phyloP scores from a whole-genome alignment of 176 grass and related monocot species.

The barley (Hordeum vulgare) region MorexV3_pseudomolecules_assembly NC_058521.1:26174952-26175451 shows the following conservation, averaged over 20 bases:
- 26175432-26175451: constrained; percentile 45
- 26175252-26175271: too few species aligned
- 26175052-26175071: too few species aligned
- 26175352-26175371: neutral
- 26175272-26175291: too few species aligned
- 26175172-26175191: too few species aligned
- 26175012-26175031: neutral
- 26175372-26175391: constrained; percentile 14
- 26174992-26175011: too few species aligned
- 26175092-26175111: neutral
- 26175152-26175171: neutral
- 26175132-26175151: neutral
- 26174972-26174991: neutral
- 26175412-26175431: too few species aligned
- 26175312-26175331: too few species aligned
- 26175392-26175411: constrained; percentile 6
- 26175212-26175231: neutral
- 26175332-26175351: neutral
- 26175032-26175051: neutral
- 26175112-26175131: too few species aligned
- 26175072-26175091: neutral
- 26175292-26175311: neutral
- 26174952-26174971: neutral
- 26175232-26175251: neutral
- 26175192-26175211: neutral